phyloP scores from a whole-genome alignment of 1,284 basidiomycete species.

The Cutaneotrichosporon sp. region DNA sequence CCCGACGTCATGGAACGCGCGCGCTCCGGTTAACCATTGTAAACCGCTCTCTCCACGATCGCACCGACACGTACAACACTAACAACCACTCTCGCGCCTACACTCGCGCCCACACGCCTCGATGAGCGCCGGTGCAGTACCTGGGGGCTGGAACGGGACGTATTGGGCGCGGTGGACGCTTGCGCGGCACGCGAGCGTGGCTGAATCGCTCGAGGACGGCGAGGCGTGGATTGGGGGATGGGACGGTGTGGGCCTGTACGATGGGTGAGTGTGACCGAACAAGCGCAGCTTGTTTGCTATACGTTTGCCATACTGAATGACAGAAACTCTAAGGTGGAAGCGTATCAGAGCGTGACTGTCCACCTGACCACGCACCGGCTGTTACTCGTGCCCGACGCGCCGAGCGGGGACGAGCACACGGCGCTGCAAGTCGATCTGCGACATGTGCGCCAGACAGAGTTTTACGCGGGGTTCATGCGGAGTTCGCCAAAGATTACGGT shows the following conservation, averaged over 20 bases:
- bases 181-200: conserved; percentile 10
- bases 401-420: conserved; percentile 46
- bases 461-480: conserved; percentile 86
- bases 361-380: conserved; percentile 75
- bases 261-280: conserved; percentile 65
- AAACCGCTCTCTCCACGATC: too few species aligned
- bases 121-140: conserved; percentile 1
- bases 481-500: conserved; percentile 86
- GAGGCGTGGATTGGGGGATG: conserved; percentile 69
- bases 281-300: too few species aligned
- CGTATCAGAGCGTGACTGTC: conserved; percentile 64
- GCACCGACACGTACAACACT: too few species aligned
- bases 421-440: conserved; percentile 58
- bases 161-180: conserved; percentile 9
- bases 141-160: conserved; percentile 2
- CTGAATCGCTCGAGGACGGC: conserved; percentile 53
- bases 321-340: conserved; percentile 66
- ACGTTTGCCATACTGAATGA: conserved; percentile 2
- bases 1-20: too few species aligned
- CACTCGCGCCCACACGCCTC: too few species aligned
- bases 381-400: conserved; percentile 38
- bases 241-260: conserved; percentile 78
- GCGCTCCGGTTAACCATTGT: too few species aligned
- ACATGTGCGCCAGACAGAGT: conserved; percentile 70
- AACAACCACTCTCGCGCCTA: too few species aligned